phyloP scores from a whole-genome alignment of 129 eudicot species.

The Saposhnikovia divaricata region DNA sequence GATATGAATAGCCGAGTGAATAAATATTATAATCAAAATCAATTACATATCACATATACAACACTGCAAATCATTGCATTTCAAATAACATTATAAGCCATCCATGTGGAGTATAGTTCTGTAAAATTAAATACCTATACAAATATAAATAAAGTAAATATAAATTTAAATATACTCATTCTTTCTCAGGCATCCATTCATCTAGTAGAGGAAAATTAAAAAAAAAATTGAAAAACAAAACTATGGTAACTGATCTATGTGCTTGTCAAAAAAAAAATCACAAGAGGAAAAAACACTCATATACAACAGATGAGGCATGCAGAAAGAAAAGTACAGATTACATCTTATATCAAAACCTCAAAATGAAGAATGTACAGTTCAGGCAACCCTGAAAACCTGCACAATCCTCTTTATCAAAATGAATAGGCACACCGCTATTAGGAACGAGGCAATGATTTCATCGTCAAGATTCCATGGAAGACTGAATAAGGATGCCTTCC shows the following conservation, averaged over 20 bases:
- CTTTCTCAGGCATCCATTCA: neutral
- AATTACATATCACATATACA: neutral
- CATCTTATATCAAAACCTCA: neutral
- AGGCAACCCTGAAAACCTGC: neutral
- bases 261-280: neutral
- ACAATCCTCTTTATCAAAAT: neutral
- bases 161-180: neutral
- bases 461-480: neutral
- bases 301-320: constrained; percentile 14
- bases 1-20: neutral
- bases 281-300: neutral
- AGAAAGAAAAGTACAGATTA: neutral
- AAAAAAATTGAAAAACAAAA: neutral
- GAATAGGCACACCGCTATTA: neutral
- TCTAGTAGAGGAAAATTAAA: neutral
- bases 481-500: neutral
- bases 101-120: neutral
- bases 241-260: neutral
- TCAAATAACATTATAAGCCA: neutral
- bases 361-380: neutral
- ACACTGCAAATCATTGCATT: too few species aligned
- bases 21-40: too few species aligned
- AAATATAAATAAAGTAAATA: neutral
- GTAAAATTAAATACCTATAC: neutral
- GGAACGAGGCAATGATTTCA: neutral